These are phyloP conservation scores for Candida morakotiae DNA, from an alignment of 805 yeast species.

Conservation along the genomic window DNA sequence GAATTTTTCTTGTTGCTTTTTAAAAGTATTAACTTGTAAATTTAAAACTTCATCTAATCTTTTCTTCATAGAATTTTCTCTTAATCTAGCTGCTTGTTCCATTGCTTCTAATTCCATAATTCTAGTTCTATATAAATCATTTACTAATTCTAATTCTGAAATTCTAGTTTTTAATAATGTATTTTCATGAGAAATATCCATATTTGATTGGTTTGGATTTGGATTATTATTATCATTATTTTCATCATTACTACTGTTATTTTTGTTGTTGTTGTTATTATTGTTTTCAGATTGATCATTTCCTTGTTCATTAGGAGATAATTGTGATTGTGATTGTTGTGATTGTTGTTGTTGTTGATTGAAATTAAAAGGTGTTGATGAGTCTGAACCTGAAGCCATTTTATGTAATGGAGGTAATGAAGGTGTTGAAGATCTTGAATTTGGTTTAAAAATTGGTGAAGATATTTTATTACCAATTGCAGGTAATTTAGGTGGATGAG, in stretches of 20 bases:
- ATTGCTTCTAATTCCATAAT: slow-evolving; percentile 76
- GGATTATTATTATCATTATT: slow-evolving; percentile 10
- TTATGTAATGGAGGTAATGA: slow-evolving; percentile 10
- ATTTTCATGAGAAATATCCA: slow-evolving; percentile 22
- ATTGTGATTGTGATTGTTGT: slow-evolving; percentile 4
- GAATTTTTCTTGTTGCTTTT: slow-evolving; percentile 2
- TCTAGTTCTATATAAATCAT: slow-evolving; percentile 80
- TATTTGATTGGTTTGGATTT: slow-evolving; percentile 9
- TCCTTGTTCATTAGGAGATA: slow-evolving; percentile 6
- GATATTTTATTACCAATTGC: slow-evolving; percentile 27
- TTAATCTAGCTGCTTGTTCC: slow-evolving; percentile 52
- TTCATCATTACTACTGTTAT: slow-evolving; percentile 11
- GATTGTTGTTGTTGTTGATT: slow-evolving; percentile 9
- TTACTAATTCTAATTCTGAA: slow-evolving; percentile 84
- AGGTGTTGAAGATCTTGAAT: slow-evolving; percentile 16
- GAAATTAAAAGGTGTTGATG: neutral
- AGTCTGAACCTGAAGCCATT: slow-evolving; percentile 1
- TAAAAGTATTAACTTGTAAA: slow-evolving; percentile 7
- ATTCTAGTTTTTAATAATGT: slow-evolving; percentile 66
- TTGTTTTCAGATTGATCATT: slow-evolving; percentile 9
- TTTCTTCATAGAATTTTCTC: slow-evolving; percentile 45
- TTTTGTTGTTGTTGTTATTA: slow-evolving; percentile 6
- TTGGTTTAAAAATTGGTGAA: slow-evolving; percentile 48
- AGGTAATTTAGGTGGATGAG: slow-evolving; percentile 29
- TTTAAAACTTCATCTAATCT: slow-evolving; percentile 40